Percentiles rank a stretch among this genome's conserved stretches.
Conservation (phyloP, 75 land plant genomes). For the Chamaecyparis obtusa region DNA sequence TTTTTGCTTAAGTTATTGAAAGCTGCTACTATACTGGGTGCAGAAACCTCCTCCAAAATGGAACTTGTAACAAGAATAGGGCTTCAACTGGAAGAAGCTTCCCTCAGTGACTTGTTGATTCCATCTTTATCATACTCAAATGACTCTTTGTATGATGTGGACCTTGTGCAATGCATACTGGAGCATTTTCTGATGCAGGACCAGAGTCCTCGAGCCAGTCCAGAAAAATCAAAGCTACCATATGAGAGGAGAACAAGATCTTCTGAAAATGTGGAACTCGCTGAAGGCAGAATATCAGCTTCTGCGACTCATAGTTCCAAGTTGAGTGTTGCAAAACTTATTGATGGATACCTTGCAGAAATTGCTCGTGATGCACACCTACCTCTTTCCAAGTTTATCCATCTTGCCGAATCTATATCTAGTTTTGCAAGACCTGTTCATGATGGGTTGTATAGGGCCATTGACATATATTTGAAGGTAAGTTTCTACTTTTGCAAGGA, state of each 20-base stretch:
- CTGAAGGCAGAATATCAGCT: slow-evolving; percentile 22
- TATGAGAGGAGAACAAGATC: slow-evolving; percentile 22
- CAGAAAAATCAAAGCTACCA: slow-evolving; percentile 18
- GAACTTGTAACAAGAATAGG: slow-evolving; percentile 68
- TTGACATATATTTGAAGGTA: slow-evolving; percentile 80
- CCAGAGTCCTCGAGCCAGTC: slow-evolving; percentile 32
- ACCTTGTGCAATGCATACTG: slow-evolving; percentile 54
- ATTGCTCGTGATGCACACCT: slow-evolving; percentile 53
- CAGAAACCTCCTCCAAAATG: slow-evolving; percentile 33
- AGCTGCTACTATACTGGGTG: slow-evolving; percentile 46
- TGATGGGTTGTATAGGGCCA: slow-evolving; percentile 80
- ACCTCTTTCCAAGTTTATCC: slow-evolving; percentile 44
- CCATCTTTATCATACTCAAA: slow-evolving; percentile 34
- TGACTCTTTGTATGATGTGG: slow-evolving; percentile 51
- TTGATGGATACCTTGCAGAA: slow-evolving; percentile 71
- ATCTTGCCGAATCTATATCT: slow-evolving; percentile 51
- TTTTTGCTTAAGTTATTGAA: slow-evolving; percentile 66
- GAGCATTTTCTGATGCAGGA: slow-evolving; percentile 54
- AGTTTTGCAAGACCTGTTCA: slow-evolving; percentile 48
- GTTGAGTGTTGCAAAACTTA: slow-evolving; percentile 46
- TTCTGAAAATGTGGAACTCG: slow-evolving; percentile 20
- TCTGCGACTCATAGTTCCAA: slow-evolving; percentile 17
- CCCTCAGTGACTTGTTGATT: slow-evolving; percentile 60
- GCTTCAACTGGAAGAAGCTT: slow-evolving; percentile 62
- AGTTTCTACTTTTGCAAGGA: background rate